phyloP scores from a whole-genome alignment of 2,329 filamentous ascomycete genomes.

The Alternaria consortialis region DNA sequence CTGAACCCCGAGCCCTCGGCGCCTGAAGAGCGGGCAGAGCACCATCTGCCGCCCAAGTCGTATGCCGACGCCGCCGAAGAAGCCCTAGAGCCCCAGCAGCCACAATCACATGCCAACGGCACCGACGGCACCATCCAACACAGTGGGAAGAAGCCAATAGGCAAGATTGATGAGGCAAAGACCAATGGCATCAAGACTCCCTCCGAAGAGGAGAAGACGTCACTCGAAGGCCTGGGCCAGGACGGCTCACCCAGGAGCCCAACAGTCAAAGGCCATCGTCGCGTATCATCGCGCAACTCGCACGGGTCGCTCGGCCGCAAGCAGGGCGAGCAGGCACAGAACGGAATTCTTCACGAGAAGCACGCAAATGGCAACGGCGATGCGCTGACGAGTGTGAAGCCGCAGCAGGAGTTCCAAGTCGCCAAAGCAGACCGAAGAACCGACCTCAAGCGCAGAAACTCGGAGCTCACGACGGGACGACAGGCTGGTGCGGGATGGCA shows the following conservation, averaged over 20 bases:
- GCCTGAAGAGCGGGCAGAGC: constrained; percentile 51
- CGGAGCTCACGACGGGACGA: constrained; percentile 61
- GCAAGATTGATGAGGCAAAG: constrained; percentile 21
- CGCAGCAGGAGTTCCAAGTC: constrained; percentile 48
- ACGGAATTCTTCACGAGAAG: constrained; percentile 54
- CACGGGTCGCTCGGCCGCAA: constrained; percentile 43
- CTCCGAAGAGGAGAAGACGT: constrained; percentile 21
- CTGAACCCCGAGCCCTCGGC: constrained; percentile 54
- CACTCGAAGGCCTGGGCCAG: constrained; percentile 44
- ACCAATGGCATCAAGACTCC: constrained; percentile 25
- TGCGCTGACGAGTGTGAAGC: constrained; percentile 57
- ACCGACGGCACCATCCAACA: constrained; percentile 26
- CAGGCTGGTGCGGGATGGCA: constrained; percentile 64
- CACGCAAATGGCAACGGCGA: constrained; percentile 52
- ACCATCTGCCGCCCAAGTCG: constrained; percentile 54
- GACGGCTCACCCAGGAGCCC: constrained; percentile 48
- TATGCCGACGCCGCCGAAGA: constrained; percentile 55
- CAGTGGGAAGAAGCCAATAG: constrained; percentile 7
- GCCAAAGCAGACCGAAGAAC: constrained; percentile 35
- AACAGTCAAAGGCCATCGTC: constrained; percentile 36
- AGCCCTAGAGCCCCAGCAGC: constrained; percentile 36
- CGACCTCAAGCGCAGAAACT: constrained; percentile 45
- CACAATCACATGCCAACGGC: constrained; percentile 35
- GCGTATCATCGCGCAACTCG: constrained; percentile 43
- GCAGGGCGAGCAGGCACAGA: constrained; percentile 35